phyloP scores from a whole-genome alignment of 441 rosid genomes.

The Mallotus japonicus region DNA sequence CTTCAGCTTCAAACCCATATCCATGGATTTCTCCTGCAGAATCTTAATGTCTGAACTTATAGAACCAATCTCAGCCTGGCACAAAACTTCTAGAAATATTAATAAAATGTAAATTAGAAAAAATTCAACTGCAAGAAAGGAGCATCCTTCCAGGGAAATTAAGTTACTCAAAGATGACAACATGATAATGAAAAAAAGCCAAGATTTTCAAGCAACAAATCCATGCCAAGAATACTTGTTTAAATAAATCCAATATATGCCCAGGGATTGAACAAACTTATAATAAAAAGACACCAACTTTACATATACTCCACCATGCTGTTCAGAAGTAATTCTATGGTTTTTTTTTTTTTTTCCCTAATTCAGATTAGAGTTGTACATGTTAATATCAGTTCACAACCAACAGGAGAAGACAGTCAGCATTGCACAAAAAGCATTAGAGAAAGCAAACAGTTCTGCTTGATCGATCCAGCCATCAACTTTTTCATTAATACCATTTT shows the following conservation, averaged over 20 bases:
- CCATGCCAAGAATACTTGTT: not conserved
- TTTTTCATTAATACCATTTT: not conserved
- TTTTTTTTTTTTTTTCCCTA: not conserved
- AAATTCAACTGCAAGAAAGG: slow-evolving; percentile 10
- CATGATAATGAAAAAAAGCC: not conserved
- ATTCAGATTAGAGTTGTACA: not conserved
- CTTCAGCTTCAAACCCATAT: slow-evolving; percentile 96
- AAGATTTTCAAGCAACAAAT: not conserved
- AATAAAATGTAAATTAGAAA: slow-evolving; percentile 6
- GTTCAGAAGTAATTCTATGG: not conserved
- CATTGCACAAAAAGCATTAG: not conserved
- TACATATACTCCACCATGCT: not conserved
- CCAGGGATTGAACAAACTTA: not conserved
- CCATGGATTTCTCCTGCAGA: slow-evolving; percentile 99
- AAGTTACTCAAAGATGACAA: not conserved
- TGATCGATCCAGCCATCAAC: not conserved
- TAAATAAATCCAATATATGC: not conserved
- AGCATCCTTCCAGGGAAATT: not conserved
- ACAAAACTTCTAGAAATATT: slow-evolving; percentile 20
- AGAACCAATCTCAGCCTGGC: slow-evolving; percentile 92
- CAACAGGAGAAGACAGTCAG: not conserved
- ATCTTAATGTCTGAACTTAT: slow-evolving; percentile 97
- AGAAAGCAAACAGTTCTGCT: no score
- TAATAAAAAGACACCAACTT: not conserved
- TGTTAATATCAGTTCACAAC: not conserved